Conservation (phyloP, 306 rosid species). For the Geum urbanum region DNA sequence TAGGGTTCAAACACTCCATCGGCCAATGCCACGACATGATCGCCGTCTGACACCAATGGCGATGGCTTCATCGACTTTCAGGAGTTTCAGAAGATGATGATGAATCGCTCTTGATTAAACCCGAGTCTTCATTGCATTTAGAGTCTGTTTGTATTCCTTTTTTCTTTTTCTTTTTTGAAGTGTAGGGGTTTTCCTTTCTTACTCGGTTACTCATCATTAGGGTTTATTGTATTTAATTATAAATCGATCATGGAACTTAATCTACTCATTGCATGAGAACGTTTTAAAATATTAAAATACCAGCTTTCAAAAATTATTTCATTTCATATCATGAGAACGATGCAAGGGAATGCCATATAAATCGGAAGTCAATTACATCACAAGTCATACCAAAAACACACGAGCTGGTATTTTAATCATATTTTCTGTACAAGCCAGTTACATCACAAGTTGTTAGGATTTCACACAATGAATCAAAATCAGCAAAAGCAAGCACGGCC, state of each 20-base stretch:
- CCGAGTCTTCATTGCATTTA: not conserved
- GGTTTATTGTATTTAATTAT: too few species aligned
- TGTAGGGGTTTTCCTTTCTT: too few species aligned
- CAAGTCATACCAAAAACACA: not conserved
- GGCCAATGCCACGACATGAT: conserved; percentile 69
- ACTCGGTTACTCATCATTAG: too few species aligned
- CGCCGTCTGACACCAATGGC: conserved; percentile 66
- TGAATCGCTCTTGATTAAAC: conserved; percentile 25
- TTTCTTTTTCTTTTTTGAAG: too few species aligned
- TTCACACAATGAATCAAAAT: not conserved
- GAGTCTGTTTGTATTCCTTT: not conserved
- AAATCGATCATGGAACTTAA: too few species aligned
- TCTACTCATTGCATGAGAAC: too few species aligned
- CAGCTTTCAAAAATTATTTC: too few species aligned
- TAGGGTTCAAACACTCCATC: conserved; percentile 73
- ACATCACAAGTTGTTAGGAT: not conserved
- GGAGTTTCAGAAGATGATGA: conserved; percentile 84
- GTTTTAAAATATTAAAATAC: too few species aligned
- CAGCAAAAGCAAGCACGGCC: not conserved
- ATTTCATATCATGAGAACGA: too few species aligned
- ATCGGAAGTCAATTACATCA: too few species aligned
- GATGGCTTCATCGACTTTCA: conserved; percentile 80
- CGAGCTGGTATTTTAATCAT: not conserved
- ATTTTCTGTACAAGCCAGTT: conserved; percentile 2
- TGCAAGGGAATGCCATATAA: too few species aligned